Base-by-base conservation (phyloP, 495 filamentous ascomycete species). In the Physcia stellaris region DNA sequence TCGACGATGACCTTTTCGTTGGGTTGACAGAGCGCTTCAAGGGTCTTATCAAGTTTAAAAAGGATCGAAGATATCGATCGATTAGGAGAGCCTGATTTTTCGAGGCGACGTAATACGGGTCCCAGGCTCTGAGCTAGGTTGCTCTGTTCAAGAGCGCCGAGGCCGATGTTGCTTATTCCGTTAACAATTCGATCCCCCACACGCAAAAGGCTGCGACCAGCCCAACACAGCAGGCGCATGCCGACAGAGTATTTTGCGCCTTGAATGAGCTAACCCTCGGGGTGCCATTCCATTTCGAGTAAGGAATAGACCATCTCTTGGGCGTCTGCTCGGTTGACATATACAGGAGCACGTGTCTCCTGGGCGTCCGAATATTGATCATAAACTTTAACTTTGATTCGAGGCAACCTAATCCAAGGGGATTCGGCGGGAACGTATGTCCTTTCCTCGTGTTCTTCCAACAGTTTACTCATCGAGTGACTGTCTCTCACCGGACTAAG, bases 341-440 rank as follows among this genome's bases (percentile, higher is more conserved):
- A 31, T 39, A 4, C 23, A n/a, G n/a, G n/a, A n/a, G n/a, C n/a
- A n/a, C n/a, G n/a, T 29, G 18, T 4, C 21, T 12, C n/a, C 2
- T 15, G 9, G 15, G 7, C 7, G n/a, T 31, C 2, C 26, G 17
- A 20, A 35, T 20, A 2, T 16, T 17, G 18, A 19, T 16, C 6
- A 11, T n/a, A n/a, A 16, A 11, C 3, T 13, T 18, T 2, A 20
- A 16, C 17, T 9, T 4, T 19, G 13, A n/a, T 19, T 2, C 12
- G n/a, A 11, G 23, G n/a, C 2, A 31, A 13, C 17, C 37, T n/a
- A 12, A 39, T 31, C 37, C 37, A 39, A n/a, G 7, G 15, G 10
- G 9, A 21, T 15, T 39, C 37, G 30, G 17, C 26, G 12, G 37
- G 37, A 17, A 39, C 16, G 15, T 39, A 11, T 11, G 17, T 39